Conservation (phyloP, 306 rosid genomes). For the Gastrolobium bilobum region DNA sequence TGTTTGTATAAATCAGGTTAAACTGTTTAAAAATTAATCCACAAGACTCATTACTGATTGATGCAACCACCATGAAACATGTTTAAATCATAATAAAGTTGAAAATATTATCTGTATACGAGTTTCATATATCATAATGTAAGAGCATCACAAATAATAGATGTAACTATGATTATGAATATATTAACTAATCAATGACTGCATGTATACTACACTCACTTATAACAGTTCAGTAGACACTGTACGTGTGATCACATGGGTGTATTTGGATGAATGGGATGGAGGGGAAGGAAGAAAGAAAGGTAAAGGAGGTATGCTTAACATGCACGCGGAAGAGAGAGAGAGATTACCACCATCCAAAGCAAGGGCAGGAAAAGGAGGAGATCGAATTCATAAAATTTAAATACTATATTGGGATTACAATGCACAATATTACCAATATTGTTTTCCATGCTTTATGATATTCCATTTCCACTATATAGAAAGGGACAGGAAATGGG, state of each 20-base stretch:
- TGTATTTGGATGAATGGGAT: not conserved
- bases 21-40: not conserved
- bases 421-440: not conserved
- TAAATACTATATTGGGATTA: not conserved
- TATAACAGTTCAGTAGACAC: not conserved
- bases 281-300: not conserved
- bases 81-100: constrained; percentile 3
- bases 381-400: not conserved
- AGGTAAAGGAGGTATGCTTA: not conserved
- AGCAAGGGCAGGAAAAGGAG: not conserved
- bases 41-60: constrained; percentile 18
- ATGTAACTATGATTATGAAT: not conserved
- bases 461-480: not conserved
- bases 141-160: constrained; percentile 9
- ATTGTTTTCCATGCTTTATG: not conserved
- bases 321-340: not conserved
- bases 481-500: not conserved
- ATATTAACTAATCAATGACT: not conserved
- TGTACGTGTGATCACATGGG: not conserved
- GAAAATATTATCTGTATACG: not conserved
- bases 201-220: not conserved
- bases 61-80: constrained; percentile 14
- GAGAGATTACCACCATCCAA: not conserved
- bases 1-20: constrained; percentile 13
- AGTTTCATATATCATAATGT: not conserved